Evolutionary conservation across 805 yeast species (phyloP), one percentile per base, ranked within the genome.

Genomic region (Kurtzmaniella fragi): DNA sequence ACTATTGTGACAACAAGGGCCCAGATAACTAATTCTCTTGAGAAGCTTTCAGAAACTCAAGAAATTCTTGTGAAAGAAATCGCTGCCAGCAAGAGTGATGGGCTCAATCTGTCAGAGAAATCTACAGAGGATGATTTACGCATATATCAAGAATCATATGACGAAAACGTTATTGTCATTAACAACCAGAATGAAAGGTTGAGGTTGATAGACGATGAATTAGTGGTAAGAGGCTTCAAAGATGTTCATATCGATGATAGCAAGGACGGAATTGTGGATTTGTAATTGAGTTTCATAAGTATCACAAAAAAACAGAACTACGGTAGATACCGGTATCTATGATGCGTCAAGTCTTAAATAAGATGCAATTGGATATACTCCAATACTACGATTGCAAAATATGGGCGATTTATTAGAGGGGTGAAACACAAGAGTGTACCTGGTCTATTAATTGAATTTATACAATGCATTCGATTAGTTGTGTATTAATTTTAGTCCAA

Each of bases 91-190:
- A 42, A 43, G 15, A 39, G 31, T 17, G 28, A 37, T 46, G 46
- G 31, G 50, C 33, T 49, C 35, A 29, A 23, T 12, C 17, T 35
- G 3, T 47, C 32, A 3, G 44, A 38, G n/a, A 42, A 54, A 16
- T 67, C 58, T 14, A 62, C 63, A 15, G 62, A 59, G 4, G 65
- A 64, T 10, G 87, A 82, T 49, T 51, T 63, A n/a, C 54, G 60
- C 12, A 50, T 83, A 12, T 82, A 74, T 56, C 53, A 48, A 5
- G 82, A 77, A n/a, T 70, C 81, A 8, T 66, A 80, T 13, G 48
- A 52, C 7, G 90, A 82, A 46, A 83, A 83, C 53, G 57, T 64
- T 10, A 52, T 54, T 2, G 84, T 81, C n/a, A 60, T 81, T 16
- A 48, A 54, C 2, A 80, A 75, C 49, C 82, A 80, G 50, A 42